Evolutionary conservation across 2,329 filamentous ascomycete genomes (phyloP).

Genomic region (Herpotrichia juniperi): DNA sequence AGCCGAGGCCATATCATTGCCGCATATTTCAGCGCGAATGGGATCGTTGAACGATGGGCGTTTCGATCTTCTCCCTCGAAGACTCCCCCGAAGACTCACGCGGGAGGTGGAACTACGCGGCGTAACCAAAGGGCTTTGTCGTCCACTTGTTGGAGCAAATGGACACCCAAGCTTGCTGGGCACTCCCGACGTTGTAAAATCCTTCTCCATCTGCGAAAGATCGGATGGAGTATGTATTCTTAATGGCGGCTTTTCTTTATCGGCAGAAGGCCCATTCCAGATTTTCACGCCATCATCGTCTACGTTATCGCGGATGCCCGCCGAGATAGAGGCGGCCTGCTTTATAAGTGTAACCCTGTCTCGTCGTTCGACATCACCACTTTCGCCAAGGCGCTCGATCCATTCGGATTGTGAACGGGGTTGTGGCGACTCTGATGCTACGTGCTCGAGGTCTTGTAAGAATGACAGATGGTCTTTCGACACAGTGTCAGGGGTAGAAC

Average conservation of each 20-base stretch:
- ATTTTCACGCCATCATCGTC: constrained; percentile 43
- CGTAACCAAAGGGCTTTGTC: constrained; percentile 52
- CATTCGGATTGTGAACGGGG: constrained; percentile 26
- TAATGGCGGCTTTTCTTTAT: constrained; percentile 26
- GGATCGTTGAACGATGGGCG: constrained; percentile 51
- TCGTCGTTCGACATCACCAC: constrained; percentile 41
- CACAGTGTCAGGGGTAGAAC: constrained; percentile 44
- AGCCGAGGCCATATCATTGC: constrained; percentile 52
- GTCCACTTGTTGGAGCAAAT: constrained; percentile 64
- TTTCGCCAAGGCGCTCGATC: constrained; percentile 43
- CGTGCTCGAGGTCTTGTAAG: constrained; percentile 46
- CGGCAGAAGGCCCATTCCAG: constrained; percentile 48
- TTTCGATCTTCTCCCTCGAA: constrained; percentile 46
- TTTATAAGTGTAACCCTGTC: constrained; percentile 40
- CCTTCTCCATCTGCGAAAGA: constrained; percentile 70
- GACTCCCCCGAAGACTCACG: constrained; percentile 40
- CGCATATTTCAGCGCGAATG: constrained; percentile 50
- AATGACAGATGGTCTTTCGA: constrained; percentile 48
- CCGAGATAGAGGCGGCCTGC: constrained; percentile 40
- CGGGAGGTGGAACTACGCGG: constrained; percentile 49
- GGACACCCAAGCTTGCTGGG: constrained; percentile 82
- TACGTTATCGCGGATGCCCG: constrained; percentile 28
- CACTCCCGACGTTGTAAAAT: constrained; percentile 86
- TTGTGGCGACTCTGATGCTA: constrained; percentile 33
- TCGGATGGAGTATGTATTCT: constrained; percentile 41